Evolutionary conservation across 768 basidiomycete species (phyloP), one percentile per base, ranked within the genome.

Genomic region (Inosperma sp.): DNA sequence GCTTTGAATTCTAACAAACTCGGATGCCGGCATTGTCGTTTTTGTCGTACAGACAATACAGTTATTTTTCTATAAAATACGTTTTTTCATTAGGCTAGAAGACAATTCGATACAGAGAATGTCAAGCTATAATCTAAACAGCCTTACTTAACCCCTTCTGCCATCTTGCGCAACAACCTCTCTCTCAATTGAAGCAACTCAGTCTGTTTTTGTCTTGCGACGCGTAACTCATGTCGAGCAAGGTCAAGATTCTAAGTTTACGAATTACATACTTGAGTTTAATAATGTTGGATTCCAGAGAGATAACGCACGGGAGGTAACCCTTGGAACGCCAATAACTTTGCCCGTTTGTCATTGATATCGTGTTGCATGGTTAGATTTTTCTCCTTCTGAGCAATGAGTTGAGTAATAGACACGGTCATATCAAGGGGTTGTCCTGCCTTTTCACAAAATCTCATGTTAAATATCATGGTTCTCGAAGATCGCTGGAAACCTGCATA

Each of bases 131-230:
- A n/a, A n/a, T n/a, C n/a, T n/a, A 12, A 21, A 27, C 33, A 42
- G 21, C 16, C 21, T 21, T 37, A 48, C 19, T 49, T 49, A 37
- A 79, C 66, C 17, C 72, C 61, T n/a, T 69, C 68, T 7, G 70
- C 75, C 75, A 79, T 79, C 46, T 64, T 67, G 0, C 66, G 66
- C 0, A 79, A 60, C 14, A 80, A 61, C n/a, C 72, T 58, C 55
- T 80, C 77, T 8, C 77, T 66, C 4, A 75, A 64, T 36, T 75
- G 73, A 19, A 77, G 67, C 17, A 80, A 62, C 49, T 75, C 68
- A 60, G 68, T 74, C 40, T 78, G 74, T 50, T 72, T 70, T 26
- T 72, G 62, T 26, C 69, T 68, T 8, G 75, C 74, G 5, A 60
- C 59, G 26, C 65, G 60, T 6, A 80, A 61, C 48, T 77, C 71